A percentile compares a stretch with the other conserved stretches of the same genome.
Evolutionary conservation across 2,329 filamentous ascomycete species (phyloP).

Genomic region (Fusarium sp.): DNA sequence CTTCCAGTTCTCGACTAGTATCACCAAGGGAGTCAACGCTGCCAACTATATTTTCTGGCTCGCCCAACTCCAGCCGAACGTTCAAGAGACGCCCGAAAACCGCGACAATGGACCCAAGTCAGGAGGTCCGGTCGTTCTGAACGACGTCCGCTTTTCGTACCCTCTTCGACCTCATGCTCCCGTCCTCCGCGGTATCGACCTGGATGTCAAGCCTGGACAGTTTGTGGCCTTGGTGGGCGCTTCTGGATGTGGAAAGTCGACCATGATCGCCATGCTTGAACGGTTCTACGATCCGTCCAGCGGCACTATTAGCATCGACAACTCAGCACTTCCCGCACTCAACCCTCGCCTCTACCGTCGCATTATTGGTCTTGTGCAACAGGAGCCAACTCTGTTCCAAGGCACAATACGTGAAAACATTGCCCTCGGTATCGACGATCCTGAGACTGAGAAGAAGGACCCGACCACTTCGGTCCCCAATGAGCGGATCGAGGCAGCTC

Average conservation of each 20-base stretch:
- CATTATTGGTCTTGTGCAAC: constrained; percentile 67
- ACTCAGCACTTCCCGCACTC: constrained; percentile 56
- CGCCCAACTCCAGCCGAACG: constrained; percentile 55
- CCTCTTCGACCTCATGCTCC: constrained; percentile 59
- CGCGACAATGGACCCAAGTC: constrained; percentile 52
- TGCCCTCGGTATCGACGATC: constrained; percentile 45
- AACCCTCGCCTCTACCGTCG: constrained; percentile 65
- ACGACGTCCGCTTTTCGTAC: constrained; percentile 73
- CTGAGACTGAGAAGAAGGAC: constrained; percentile 16
- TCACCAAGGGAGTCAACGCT: constrained; percentile 63
- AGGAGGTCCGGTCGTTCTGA: constrained; percentile 59
- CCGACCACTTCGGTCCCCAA: constrained; percentile 29
- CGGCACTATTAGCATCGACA: constrained; percentile 62
- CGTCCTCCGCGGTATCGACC: constrained; percentile 58
- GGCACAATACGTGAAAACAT: constrained; percentile 89
- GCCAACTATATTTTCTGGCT: constrained; percentile 66
- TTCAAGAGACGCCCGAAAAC: constrained; percentile 59
- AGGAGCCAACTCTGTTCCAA: constrained; percentile 77
- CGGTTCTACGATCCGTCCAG: constrained; percentile 59
- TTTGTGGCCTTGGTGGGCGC: constrained; percentile 67
- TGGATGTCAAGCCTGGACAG: constrained; percentile 58
- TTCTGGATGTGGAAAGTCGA: constrained; percentile 71
- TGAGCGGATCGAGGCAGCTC: constrained; percentile 59
- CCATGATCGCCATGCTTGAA: constrained; percentile 66
- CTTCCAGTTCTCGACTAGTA: constrained; percentile 63